These are phyloP conservation scores for Andrographis paniculata DNA, from an alignment of 305 asterid genomes.

Conservation along the genomic window DNA sequence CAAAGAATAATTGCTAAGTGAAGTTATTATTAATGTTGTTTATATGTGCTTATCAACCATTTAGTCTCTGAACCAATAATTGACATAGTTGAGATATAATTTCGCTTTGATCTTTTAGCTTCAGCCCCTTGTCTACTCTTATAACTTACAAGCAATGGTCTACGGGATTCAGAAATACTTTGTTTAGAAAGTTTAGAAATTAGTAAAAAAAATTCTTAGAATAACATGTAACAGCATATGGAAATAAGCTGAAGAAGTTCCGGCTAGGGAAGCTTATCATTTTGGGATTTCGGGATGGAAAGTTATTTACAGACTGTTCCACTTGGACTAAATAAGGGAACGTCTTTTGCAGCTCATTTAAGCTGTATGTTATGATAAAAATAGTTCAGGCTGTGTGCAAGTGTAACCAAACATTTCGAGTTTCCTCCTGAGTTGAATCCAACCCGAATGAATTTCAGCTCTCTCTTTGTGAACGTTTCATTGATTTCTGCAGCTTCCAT, in stretches of 20 bases:
- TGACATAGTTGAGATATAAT: background rate
- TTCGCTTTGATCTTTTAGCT: too few species aligned
- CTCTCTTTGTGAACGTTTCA: background rate
- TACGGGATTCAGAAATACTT: too few species aligned
- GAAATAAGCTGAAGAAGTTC: too few species aligned
- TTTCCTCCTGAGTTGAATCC: background rate
- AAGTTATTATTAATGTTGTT: background rate
- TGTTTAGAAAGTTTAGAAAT: too few species aligned
- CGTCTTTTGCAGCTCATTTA: background rate
- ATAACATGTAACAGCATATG: too few species aligned
- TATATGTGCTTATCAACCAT: background rate
- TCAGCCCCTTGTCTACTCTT: too few species aligned
- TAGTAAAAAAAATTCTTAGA: too few species aligned
- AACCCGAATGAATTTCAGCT: too few species aligned
- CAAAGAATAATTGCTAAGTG: background rate
- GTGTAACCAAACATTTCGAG: background rate
- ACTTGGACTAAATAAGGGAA: too few species aligned
- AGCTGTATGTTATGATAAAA: background rate
- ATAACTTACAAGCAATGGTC: background rate
- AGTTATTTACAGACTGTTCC: background rate
- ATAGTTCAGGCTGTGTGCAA: background rate
- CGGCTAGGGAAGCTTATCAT: too few species aligned
- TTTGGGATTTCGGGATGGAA: background rate
- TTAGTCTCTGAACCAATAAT: background rate
- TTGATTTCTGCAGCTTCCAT: too few species aligned